phyloP scores from a whole-genome alignment of 768 basidiomycete species.

The Phanerochaete carnosa region DNA sequence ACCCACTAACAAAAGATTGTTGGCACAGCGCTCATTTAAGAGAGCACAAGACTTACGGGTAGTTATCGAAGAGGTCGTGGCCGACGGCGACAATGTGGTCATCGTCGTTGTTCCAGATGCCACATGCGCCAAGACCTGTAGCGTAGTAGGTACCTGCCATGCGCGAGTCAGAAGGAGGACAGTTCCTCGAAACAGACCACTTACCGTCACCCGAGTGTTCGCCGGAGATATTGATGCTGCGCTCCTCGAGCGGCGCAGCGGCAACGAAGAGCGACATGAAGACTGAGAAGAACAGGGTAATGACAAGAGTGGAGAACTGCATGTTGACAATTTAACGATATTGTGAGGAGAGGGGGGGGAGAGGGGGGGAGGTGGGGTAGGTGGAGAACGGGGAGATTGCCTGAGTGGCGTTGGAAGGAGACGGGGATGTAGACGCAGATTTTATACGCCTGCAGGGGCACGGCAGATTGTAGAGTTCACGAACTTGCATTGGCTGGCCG shows the following conservation, averaged over 20 bases:
- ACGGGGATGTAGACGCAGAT: background rate
- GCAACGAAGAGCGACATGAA: background rate
- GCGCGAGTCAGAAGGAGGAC: background rate
- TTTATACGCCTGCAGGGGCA: background rate
- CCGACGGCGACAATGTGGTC: conserved; percentile 64
- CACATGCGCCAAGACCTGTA: conserved; percentile 61
- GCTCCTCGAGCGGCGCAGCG: background rate
- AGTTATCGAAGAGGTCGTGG: conserved; percentile 47
- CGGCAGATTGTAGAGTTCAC: background rate
- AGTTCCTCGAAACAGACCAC: background rate
- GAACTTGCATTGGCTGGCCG: background rate
- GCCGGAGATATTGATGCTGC: conserved; percentile 5
- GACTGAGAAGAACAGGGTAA: background rate
- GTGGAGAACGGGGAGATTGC: background rate
- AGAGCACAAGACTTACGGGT: conserved; percentile 45
- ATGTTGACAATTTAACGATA: background rate
- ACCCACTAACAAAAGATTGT: conserved; percentile 33
- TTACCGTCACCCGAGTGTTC: conserved; percentile 53
- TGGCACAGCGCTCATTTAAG: background rate
- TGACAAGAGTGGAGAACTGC: background rate
- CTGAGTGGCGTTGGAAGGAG: background rate
- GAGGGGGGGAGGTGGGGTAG: background rate
- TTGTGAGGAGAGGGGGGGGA: background rate
- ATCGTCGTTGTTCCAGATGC: conserved; percentile 40
- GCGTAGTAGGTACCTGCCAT: conserved; percentile 65